Base-by-base conservation (phyloP, 768 basidiomycete genomes). In the Termitomyces sp. region DNA sequence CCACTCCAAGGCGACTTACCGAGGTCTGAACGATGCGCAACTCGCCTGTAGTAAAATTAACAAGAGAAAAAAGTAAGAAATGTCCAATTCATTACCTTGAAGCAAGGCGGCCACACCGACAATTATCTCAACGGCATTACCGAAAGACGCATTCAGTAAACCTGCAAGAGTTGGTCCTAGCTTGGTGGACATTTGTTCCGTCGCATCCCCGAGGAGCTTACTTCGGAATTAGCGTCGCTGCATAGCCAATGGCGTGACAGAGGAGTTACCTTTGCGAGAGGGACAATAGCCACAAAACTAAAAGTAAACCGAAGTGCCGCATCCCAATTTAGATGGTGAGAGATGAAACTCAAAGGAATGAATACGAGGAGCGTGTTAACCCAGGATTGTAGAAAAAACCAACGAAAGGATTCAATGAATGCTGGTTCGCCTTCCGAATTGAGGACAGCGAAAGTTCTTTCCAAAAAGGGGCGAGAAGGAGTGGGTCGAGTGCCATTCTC, bases 21-120 rank as follows among this genome's bases (percentile, higher is more conserved):
- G 93, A 95, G 32, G 92, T 95, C 72, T 97, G 93, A 2, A 97
- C 95, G 66, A 97, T 89, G 38, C 90, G 85, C 18, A 95, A 78
- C 72, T 97, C 81, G 57, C 83, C 91, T 89, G 66, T 38, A 43
- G 30, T 26, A 23, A 49, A 44, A n/a, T 59, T 47, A 55, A 60
- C 20, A 13, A 36, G 26, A 28, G 47, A 6, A 38, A 49, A 12
- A 36, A 26, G 33, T 49, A 28, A 23, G 23, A 28, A 23, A 13
- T 28, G 30, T 58, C 18, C 40, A 38, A 30, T 51, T 32, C 61
- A 72, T 56, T 57, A 89, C 89, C 86, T 77, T 92, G 88, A 9
- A 86, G 67, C 18, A 97, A 76, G 35, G 94, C 94, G 54, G 91
- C 89, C 61, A 96, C 75, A 44, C 92, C 93, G 40, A 95, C 91